phyloP scores from a whole-genome alignment of 2,329 filamentous ascomycete genomes.

The Penicillium fuscoglaucum region DNA sequence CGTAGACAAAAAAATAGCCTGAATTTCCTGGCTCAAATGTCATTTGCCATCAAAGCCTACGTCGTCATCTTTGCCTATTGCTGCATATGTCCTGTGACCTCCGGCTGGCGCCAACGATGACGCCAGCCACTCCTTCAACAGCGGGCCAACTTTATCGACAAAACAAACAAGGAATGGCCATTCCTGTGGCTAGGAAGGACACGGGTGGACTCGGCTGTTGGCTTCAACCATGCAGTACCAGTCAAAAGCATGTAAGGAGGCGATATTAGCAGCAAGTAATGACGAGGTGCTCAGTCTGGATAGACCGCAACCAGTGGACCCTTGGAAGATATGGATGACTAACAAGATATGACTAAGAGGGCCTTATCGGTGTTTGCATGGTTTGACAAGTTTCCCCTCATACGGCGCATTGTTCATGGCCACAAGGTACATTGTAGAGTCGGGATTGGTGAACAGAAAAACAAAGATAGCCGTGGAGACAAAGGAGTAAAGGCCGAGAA shows the following conservation, averaged over 20 bases:
- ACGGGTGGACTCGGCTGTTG: neutral
- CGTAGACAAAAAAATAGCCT: neutral
- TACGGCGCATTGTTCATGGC: neutral
- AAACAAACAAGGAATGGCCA: neutral
- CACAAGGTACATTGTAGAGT: slow-evolving; percentile 11
- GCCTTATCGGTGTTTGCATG: slow-evolving; percentile 10
- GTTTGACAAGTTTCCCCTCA: slow-evolving; percentile 11
- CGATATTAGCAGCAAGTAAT: neutral
- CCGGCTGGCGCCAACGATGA: slow-evolving; percentile 2
- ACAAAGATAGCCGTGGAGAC: neutral
- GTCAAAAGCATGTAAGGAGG: slow-evolving; percentile 2
- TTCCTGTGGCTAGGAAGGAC: neutral
- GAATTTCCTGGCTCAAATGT: neutral
- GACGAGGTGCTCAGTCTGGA: neutral
- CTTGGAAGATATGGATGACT: neutral
- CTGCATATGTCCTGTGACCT: slow-evolving; percentile 5
- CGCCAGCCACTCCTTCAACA: neutral
- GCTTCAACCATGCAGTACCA: neutral
- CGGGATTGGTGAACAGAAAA: slow-evolving; percentile 6
- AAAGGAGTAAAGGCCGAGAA: neutral
- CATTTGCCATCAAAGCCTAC: neutral
- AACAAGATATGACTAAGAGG: slow-evolving; percentile 4
- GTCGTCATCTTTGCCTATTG: slow-evolving; percentile 5
- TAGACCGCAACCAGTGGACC: neutral
- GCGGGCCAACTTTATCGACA: slow-evolving; percentile 3